Base-by-base conservation (phyloP, 768 basidiomycete species). In the Clavulina sp. region DNA sequence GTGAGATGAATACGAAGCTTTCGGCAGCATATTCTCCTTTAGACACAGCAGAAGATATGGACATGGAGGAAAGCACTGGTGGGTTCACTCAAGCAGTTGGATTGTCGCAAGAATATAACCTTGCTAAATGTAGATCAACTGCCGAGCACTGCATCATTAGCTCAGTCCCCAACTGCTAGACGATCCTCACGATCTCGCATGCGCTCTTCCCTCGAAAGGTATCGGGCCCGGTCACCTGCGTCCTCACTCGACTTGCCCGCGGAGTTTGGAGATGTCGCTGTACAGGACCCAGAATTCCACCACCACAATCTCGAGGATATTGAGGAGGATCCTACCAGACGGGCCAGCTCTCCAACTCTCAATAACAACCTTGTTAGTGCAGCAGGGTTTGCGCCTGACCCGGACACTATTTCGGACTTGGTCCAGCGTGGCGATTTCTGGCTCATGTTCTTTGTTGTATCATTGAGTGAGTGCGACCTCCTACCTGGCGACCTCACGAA, bases 341-440 rank as follows among this genome's bases (percentile, higher is more conserved):
- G 21, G 13, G 21, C 36, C 36, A 21, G 36, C 13, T 16, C 24
- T 24, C 43, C 43, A 9, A 13, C 16, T 28, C 43, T 24, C 13
- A 9, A 9, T 9, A 13, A 46, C 26, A n/a, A n/a, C n/a, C n/a
- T n/a, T n/a, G n/a, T n/a, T n/a, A n/a, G n/a, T n/a, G n/a, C n/a
- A n/a, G n/a, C n/a, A n/a, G n/a, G n/a, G n/a, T n/a, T n/a, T n/a
- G 34, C 34, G 9, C 34, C 9, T 9, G 31, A 23, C 3, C 24
- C 41, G 26, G 38, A 57, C 23, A 31, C 31, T 21, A 72, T 4
- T n/a, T 48, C 53, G 1, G 77, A 83, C 52, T 65, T 86, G 28
- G 70, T 74, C 60, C 60, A 58, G 51, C 70, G 69, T 23, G 41
- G 60, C 0, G 80, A 84, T 59, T 86, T 86, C 58, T 80, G 78